Percentiles rank a stretch among this genome's conserved stretches.
phyloP scores from a whole-genome alignment of 768 basidiomycete genomes.

The Tylopilus balloui region DNA sequence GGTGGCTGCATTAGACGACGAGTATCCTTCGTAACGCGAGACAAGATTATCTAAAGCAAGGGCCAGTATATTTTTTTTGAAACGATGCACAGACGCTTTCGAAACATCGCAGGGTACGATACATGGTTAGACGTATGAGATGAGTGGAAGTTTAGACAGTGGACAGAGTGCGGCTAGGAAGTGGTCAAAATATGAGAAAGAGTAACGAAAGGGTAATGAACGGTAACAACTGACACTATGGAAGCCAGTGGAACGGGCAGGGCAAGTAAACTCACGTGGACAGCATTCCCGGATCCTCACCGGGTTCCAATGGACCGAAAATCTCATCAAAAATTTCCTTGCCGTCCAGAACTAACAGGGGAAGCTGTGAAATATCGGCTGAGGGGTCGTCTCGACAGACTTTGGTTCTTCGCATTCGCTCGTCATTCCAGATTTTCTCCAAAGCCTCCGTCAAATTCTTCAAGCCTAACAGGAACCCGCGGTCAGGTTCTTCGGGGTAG shows the following conservation, averaged over 20 bases:
- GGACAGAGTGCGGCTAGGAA: neutral
- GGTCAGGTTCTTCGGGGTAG: constrained; percentile 83
- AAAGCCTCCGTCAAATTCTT: constrained; percentile 73
- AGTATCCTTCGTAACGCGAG: constrained; percentile 3
- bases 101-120: neutral
- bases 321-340: constrained; percentile 79
- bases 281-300: constrained; percentile 71
- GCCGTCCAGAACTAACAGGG: constrained; percentile 63
- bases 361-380: constrained; percentile 46
- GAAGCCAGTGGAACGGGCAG: neutral
- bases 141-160: constrained; percentile 14
- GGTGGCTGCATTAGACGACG: constrained; percentile 3
- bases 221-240: neutral
- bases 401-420: constrained; percentile 68
- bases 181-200: neutral
- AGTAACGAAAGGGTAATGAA: neutral
- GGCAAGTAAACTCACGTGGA: constrained; percentile 48
- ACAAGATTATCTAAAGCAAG: constrained; percentile 2
- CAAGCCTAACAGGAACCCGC: constrained; percentile 90
- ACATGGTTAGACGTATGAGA: constrained; percentile 8
- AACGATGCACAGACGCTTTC: neutral
- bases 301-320: constrained; percentile 45
- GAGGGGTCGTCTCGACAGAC: constrained; percentile 53
- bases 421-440: constrained; percentile 84
- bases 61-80: no score